Percentiles rank a stretch among this genome's conserved stretches.
Conservation (phyloP, 768 basidiomycete genomes). For the Mycena venus region DNA sequence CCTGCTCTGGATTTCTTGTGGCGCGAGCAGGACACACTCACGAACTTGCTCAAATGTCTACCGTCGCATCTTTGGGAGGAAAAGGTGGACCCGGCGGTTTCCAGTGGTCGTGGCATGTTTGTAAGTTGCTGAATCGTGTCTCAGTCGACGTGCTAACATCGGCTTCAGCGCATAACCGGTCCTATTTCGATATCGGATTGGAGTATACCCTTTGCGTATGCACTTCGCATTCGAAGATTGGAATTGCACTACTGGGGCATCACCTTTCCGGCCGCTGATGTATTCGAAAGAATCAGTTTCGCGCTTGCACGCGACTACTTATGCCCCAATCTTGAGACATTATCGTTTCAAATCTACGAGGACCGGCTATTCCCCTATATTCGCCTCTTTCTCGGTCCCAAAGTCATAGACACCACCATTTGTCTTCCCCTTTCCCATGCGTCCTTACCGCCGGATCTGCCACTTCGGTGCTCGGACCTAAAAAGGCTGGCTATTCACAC, state of each 20-base stretch:
- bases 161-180: neutral
- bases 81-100: no score
- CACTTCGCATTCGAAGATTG: neutral
- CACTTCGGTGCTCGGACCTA: neutral
- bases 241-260: neutral
- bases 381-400: neutral
- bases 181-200: neutral
- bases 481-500: no score
- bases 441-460: no score
- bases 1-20: slow-evolving; percentile 20
- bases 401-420: neutral
- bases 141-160: neutral
- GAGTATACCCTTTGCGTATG: neutral
- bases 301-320: neutral
- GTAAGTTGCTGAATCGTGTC: neutral
- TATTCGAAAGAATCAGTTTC: neutral
- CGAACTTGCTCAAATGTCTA: slow-evolving; percentile 1
- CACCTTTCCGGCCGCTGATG: neutral
- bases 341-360: neutral
- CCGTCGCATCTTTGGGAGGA: slow-evolving; percentile 16
- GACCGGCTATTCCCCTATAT: neutral
- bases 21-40: neutral
- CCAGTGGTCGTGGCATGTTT: no score
- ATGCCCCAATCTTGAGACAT: neutral
- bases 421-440: neutral